A percentile compares a stretch with the other conserved stretches of the same genome.
These are phyloP conservation scores for Periglandula ipomoeae DNA, from an alignment of 2,329 filamentous ascomycete species.

Conservation along the genomic window DNA sequence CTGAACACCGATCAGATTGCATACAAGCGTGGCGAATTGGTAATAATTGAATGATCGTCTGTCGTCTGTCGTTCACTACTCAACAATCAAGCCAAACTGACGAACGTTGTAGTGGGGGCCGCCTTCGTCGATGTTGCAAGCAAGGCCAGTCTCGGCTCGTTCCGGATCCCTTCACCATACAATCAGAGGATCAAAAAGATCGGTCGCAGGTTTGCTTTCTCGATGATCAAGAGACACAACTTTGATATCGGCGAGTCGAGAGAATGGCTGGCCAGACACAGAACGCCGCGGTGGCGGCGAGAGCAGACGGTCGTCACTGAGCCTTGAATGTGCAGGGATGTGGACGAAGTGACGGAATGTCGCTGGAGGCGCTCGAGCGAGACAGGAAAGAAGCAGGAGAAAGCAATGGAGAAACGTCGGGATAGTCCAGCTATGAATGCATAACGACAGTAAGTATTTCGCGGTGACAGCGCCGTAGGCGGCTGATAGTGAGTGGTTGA, in stretches of 20 bases:
- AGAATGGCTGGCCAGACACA: not conserved
- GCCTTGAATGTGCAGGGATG: not conserved
- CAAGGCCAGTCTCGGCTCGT: not conserved
- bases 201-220: not conserved
- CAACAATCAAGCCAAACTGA: not conserved
- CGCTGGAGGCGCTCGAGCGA: too few species aligned
- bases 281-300: not conserved
- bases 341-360: not conserved
- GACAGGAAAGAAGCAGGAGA: not conserved
- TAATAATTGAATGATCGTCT: not conserved
- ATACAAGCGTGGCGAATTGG: not conserved
- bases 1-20: not conserved
- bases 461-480: constrained; percentile 3
- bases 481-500: not conserved
- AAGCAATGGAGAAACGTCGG: not conserved
- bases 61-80: not conserved
- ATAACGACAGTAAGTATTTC: constrained; percentile 11
- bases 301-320: not conserved
- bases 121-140: not conserved
- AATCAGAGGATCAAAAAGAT: not conserved
- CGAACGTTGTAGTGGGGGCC: not conserved
- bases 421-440: constrained; percentile 22
- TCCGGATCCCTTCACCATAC: not conserved
- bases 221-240: too few species aligned
- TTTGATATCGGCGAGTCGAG: not conserved